A percentile compares a stretch with the other conserved stretches of the same genome.
phyloP scores from a whole-genome alignment of 805 yeast species.

The Sungouiozyma ichnusensis region DNA sequence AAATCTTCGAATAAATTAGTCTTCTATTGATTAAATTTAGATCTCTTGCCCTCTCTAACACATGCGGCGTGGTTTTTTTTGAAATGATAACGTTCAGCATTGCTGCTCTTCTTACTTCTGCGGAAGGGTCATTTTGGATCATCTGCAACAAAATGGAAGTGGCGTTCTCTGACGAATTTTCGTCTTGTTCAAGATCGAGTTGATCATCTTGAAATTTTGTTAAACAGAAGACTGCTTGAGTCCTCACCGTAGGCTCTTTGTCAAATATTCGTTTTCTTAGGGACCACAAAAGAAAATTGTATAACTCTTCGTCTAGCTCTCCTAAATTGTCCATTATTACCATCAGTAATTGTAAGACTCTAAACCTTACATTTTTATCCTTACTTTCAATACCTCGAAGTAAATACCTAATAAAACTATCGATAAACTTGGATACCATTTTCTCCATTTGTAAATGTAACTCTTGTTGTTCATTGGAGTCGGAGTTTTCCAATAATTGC shows the following conservation, averaged over 20 bases:
- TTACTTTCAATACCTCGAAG: slow-evolving; percentile 70
- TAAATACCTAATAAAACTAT: slow-evolving; percentile 51
- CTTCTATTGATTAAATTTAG: slow-evolving; percentile 61
- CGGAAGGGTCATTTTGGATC: slow-evolving; percentile 66
- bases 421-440: slow-evolving; percentile 44
- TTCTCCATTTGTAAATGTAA: slow-evolving; percentile 30
- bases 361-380: slow-evolving; percentile 65
- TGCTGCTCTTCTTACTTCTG: slow-evolving; percentile 85
- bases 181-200: slow-evolving; percentile 11
- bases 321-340: slow-evolving; percentile 60
- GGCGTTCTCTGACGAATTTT: slow-evolving; percentile 31
- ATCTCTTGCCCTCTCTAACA: slow-evolving; percentile 80
- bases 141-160: slow-evolving; percentile 39
- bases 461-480: slow-evolving; percentile 13
- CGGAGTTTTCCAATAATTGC: slow-evolving; percentile 15
- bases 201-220: slow-evolving; percentile 60
- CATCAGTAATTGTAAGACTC: slow-evolving; percentile 69
- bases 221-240: slow-evolving; percentile 74
- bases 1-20: slow-evolving; percentile 54
- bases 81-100: slow-evolving; percentile 57
- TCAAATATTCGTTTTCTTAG: slow-evolving; percentile 58
- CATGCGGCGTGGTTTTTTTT: slow-evolving; percentile 39
- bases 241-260: slow-evolving; percentile 66
- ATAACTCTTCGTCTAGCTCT: slow-evolving; percentile 65
- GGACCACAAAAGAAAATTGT: slow-evolving; percentile 49